These are phyloP conservation scores for Tephrocybe sp. DNA, from an alignment of 768 basidiomycete species.

Conservation along the genomic window DNA sequence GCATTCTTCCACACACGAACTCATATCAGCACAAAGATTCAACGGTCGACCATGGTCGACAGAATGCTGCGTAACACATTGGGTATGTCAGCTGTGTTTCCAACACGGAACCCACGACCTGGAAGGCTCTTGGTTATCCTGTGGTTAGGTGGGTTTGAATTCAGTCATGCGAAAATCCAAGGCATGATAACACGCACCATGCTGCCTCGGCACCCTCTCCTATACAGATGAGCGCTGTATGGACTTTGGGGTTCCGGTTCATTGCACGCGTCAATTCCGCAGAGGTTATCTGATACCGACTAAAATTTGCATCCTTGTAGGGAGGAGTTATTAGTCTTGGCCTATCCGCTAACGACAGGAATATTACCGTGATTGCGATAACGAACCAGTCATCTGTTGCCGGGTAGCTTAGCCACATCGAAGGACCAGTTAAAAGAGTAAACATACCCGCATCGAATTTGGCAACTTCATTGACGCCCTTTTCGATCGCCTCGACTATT, in stretches of 20 bases:
- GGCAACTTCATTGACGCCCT: slow-evolving; percentile 57
- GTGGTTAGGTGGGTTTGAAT: background rate
- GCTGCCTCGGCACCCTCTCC: slow-evolving; percentile 65
- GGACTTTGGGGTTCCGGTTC: slow-evolving; percentile 60
- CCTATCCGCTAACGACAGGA: background rate
- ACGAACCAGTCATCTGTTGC: slow-evolving; percentile 65
- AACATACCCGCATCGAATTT: slow-evolving; percentile 58
- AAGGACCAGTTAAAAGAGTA: background rate
- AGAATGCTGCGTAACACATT: slow-evolving; percentile 61
- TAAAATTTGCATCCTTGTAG: slow-evolving; percentile 64
- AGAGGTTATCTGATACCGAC: slow-evolving; percentile 56
- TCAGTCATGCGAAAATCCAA: too few species aligned
- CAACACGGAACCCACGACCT: slow-evolving; percentile 56
- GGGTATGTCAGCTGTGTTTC: slow-evolving; percentile 63
- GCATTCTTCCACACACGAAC: too few species aligned
- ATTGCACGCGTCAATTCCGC: slow-evolving; percentile 57
- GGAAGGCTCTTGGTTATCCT: slow-evolving; percentile 66
- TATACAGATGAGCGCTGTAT: slow-evolving; percentile 66
- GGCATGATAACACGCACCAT: slow-evolving; percentile 39
- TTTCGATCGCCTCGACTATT: slow-evolving; percentile 61
- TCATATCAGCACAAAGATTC: background rate
- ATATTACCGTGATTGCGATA: slow-evolving; percentile 55
- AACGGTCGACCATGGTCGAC: slow-evolving; percentile 51
- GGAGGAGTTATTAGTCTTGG: background rate
- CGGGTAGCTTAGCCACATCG: background rate